phyloP scores from a whole-genome alignment of 2,329 filamentous ascomycete species.

The Incumbomyces delicatus region DNA sequence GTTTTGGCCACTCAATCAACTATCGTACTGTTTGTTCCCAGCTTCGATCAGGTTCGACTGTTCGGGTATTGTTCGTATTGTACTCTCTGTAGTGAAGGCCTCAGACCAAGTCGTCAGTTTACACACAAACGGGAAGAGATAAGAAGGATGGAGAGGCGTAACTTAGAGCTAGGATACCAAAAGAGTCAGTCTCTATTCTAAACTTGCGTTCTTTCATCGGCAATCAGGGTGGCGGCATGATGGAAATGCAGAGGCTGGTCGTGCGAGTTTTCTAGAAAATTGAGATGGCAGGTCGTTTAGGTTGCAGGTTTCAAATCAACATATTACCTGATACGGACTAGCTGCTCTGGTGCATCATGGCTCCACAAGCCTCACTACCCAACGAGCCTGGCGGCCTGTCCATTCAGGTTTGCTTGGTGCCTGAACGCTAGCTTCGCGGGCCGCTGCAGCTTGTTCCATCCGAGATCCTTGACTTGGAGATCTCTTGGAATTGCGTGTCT shows the following conservation, averaged over 20 bases:
- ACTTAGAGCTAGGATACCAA: slow-evolving; percentile 21
- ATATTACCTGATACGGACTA: neutral
- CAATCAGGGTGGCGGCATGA: slow-evolving; percentile 13
- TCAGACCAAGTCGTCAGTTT: slow-evolving; percentile 9
- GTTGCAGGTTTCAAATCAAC: neutral
- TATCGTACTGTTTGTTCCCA: too few species aligned
- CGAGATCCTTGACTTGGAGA: too few species aligned
- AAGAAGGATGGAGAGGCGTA: slow-evolving; percentile 29
- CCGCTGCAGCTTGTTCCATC: neutral
- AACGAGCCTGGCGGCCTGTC: too few species aligned
- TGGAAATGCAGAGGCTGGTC: slow-evolving; percentile 21
- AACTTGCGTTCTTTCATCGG: slow-evolving; percentile 6
- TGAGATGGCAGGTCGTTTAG: slow-evolving; percentile 8
- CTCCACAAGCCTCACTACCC: neutral
- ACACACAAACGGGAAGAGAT: slow-evolving; percentile 19
- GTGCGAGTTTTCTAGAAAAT: slow-evolving; percentile 4
- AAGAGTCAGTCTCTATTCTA: slow-evolving; percentile 2
- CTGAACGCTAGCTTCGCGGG: neutral
- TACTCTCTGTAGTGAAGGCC: slow-evolving; percentile 5
- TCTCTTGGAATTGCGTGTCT: too few species aligned
- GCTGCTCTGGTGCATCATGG: neutral
- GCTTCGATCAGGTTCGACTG: too few species aligned
- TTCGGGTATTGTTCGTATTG: neutral
- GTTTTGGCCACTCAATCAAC: too few species aligned
- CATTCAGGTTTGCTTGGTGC: neutral